phyloP scores from a whole-genome alignment of 129 eudicot genomes.

The Flaveria bidentis region DNA sequence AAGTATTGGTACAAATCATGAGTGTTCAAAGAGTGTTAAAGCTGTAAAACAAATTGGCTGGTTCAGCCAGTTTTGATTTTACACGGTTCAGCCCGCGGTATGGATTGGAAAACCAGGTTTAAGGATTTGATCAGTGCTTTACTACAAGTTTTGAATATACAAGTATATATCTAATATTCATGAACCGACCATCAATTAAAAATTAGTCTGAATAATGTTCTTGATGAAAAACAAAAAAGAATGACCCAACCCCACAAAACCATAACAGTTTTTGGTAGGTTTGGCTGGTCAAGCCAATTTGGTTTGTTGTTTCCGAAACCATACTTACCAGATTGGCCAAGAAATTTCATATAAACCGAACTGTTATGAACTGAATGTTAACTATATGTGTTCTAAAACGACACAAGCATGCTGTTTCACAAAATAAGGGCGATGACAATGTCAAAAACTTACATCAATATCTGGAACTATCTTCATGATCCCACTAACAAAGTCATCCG shows the following conservation, averaged over 20 bases:
- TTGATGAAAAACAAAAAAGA: neutral
- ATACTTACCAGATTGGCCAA: neutral
- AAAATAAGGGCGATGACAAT: neutral
- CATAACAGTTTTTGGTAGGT: neutral
- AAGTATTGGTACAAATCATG: neutral
- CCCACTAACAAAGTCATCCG: slow-evolving; percentile 77
- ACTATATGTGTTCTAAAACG: neutral
- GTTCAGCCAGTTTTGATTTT: neutral
- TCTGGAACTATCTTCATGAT: slow-evolving; percentile 96
- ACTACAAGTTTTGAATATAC: neutral
- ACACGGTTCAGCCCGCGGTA: neutral
- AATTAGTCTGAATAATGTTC: neutral
- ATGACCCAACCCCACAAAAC: neutral
- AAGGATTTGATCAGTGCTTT: neutral
- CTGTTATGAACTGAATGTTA: neutral
- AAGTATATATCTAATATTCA: neutral
- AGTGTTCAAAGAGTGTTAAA: neutral
- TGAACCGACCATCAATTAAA: neutral
- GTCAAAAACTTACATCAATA: slow-evolving; percentile 74
- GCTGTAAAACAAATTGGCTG: neutral
- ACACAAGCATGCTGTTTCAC: neutral
- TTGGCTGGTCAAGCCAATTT: neutral
- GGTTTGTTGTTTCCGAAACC: neutral
- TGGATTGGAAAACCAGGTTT: neutral
- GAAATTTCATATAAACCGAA: neutral